These are phyloP conservation scores for Trichoderma afroharzianum DNA, from an alignment of 2,329 filamentous ascomycete genomes.

Conservation along the genomic window DNA sequence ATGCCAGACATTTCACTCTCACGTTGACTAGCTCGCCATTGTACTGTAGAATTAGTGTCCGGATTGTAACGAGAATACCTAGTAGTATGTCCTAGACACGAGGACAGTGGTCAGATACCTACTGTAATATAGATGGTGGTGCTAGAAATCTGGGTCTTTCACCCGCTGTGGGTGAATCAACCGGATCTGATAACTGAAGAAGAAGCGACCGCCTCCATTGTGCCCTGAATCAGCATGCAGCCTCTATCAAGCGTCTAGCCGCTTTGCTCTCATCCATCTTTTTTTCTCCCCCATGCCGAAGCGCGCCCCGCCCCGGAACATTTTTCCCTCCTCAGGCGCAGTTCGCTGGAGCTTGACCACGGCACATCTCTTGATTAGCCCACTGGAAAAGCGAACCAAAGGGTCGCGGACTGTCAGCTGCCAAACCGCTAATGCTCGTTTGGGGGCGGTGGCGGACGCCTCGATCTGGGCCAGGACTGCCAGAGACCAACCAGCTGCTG, in stretches of 20 bases:
- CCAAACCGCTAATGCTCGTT: not conserved
- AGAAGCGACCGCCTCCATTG: not conserved
- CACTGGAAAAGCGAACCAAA: not conserved
- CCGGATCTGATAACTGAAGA: not conserved
- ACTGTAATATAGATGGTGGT: not conserved
- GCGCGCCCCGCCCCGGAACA: slow-evolving; percentile 11
- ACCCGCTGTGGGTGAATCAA: not conserved
- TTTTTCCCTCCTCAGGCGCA: slow-evolving; percentile 11
- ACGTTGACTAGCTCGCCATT: not conserved
- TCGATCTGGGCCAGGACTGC: slow-evolving; percentile 5
- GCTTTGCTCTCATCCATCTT: not conserved
- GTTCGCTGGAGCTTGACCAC: not conserved
- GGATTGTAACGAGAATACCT: not conserved
- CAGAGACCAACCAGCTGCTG: slow-evolving; percentile 3
- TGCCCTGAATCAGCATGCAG: not conserved
- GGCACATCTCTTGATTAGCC: not conserved
- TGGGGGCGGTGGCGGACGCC: slow-evolving; percentile 11
- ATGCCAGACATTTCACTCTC: not conserved
- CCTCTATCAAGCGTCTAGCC: not conserved
- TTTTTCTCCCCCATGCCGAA: not conserved
- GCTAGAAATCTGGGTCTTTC: not conserved
- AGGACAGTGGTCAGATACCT: not conserved
- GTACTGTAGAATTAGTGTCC: not conserved
- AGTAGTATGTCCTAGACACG: not conserved
- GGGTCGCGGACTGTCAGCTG: not conserved